Evolutionary conservation across 345 rosid genomes (phyloP).

Genomic region (Eucalyptus victrix): DNA sequence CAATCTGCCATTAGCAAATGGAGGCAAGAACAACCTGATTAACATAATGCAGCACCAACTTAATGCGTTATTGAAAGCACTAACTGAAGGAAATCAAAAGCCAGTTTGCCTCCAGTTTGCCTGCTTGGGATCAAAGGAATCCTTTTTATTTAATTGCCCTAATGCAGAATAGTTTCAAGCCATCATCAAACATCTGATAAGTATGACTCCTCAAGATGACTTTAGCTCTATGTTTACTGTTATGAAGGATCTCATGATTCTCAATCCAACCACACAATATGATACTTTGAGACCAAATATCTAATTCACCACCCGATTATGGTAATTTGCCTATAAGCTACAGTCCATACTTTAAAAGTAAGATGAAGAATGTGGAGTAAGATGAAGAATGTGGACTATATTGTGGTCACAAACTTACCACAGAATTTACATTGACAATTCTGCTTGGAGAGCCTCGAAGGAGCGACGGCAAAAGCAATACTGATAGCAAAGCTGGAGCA

Average conservation of each 20-base stretch:
- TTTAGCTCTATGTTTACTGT: not conserved
- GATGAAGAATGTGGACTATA: not conserved
- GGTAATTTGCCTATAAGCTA: not conserved
- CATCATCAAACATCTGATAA: not conserved
- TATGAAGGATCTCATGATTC: not conserved
- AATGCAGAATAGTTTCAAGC: not conserved
- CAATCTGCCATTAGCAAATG: not conserved
- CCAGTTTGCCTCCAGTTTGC: not conserved
- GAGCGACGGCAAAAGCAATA: constrained; percentile 87
- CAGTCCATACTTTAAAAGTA: not conserved
- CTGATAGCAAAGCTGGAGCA: constrained; percentile 82
- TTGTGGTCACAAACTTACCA: constrained; percentile 48
- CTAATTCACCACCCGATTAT: not conserved
- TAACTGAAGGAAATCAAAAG: not conserved
- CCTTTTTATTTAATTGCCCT: not conserved
- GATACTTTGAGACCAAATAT: not conserved
- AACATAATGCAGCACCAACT: not conserved
- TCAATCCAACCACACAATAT: not conserved
- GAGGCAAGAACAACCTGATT: not conserved
- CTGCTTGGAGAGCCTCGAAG: constrained; percentile 94
- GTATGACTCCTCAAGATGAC: not conserved
- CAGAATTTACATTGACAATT: constrained; percentile 84
- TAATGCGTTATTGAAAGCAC: not conserved
- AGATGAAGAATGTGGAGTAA: not conserved
- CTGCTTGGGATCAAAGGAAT: not conserved